Conservation (phyloP, 352 stramenopile genomes). For the Pythium pyrilobum region DNA sequence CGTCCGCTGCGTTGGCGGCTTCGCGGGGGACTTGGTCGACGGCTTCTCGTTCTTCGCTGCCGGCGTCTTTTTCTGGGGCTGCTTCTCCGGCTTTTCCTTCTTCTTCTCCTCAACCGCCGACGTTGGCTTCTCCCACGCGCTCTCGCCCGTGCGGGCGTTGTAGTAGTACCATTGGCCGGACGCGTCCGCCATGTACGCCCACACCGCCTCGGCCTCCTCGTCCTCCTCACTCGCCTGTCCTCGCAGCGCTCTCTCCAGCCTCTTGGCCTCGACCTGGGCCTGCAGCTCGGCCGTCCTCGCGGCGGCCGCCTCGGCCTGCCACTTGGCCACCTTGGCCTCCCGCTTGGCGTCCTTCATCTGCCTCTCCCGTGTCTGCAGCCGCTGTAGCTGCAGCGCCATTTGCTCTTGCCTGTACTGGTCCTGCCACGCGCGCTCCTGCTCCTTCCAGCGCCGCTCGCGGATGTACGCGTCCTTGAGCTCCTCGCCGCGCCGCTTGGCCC, state of each 20-base stretch:
- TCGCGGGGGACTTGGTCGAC: too few relatives aligned
- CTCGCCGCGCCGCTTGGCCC: constrained; percentile 28
- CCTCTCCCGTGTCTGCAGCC: constrained; percentile 34
- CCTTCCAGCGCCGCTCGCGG: constrained; percentile 49
- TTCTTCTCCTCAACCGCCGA: background rate
- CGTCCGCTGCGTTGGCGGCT: too few relatives aligned
- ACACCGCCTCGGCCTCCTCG: constrained; percentile 9
- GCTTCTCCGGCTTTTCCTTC: background rate
- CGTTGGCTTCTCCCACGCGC: constrained; percentile 42
- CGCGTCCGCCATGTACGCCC: constrained; percentile 31
- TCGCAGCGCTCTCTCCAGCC: constrained; percentile 10
- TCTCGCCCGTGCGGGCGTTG: constrained; percentile 43
- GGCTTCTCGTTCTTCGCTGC: background rate
- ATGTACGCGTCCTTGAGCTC: constrained; percentile 56
- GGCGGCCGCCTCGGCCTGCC: constrained; percentile 38
- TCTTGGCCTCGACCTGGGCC: constrained; percentile 27
- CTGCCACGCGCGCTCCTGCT: constrained; percentile 41
- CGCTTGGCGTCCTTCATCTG: constrained; percentile 54
- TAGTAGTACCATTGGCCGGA: constrained; percentile 66
- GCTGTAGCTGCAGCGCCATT: constrained; percentile 46
- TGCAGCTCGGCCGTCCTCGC: constrained; percentile 38
- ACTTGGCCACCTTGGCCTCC: constrained; percentile 52
- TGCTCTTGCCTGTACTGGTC: constrained; percentile 58
- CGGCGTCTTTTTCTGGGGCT: background rate
- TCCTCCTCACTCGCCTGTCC: constrained; percentile 4